Evolutionary conservation across 2,329 filamentous ascomycete species (phyloP).

Genomic region (Neurospora sp.): DNA sequence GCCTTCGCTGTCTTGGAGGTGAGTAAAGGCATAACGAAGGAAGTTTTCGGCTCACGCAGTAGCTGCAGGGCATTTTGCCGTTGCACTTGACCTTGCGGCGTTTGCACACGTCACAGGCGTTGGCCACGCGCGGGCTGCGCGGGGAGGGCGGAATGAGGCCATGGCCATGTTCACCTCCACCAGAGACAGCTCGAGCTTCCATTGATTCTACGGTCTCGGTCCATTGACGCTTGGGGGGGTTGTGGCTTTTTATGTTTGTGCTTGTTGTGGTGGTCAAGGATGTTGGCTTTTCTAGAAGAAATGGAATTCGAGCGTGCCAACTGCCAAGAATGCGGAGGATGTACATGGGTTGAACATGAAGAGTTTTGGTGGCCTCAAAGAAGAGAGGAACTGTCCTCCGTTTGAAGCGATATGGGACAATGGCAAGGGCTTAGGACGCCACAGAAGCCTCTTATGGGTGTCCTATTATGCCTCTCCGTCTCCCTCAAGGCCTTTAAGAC

Average conservation of each 20-base stretch:
- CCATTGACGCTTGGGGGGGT: background rate
- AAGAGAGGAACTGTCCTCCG: too few species aligned
- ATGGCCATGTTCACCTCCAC: background rate
- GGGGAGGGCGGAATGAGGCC: background rate
- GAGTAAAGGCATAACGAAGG: slow-evolving; percentile 35
- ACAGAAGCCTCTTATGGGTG: too few species aligned
- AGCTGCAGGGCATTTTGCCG: slow-evolving; percentile 41
- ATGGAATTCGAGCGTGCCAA: background rate
- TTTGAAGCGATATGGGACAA: too few species aligned
- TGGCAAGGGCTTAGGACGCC: too few species aligned
- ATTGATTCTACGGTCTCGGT: background rate
- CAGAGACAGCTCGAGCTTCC: background rate
- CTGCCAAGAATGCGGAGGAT: background rate
- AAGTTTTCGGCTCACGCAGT: slow-evolving; percentile 35
- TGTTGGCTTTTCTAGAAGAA: background rate
- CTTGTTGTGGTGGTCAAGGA: background rate
- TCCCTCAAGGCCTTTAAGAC: too few species aligned
- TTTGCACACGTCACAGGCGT: slow-evolving; percentile 47
- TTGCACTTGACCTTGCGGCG: slow-evolving; percentile 46
- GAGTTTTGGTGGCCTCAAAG: too few species aligned
- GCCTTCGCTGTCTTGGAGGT: background rate
- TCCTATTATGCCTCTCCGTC: too few species aligned
- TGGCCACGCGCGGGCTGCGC: slow-evolving; percentile 31
- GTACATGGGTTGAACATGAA: too few species aligned
- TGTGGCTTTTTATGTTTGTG: background rate